Percentiles rank a stretch among this genome's conserved stretches.
These are phyloP conservation scores for Cladosporium sp. DNA, from an alignment of 2,329 filamentous ascomycete species.

Conservation along the genomic window DNA sequence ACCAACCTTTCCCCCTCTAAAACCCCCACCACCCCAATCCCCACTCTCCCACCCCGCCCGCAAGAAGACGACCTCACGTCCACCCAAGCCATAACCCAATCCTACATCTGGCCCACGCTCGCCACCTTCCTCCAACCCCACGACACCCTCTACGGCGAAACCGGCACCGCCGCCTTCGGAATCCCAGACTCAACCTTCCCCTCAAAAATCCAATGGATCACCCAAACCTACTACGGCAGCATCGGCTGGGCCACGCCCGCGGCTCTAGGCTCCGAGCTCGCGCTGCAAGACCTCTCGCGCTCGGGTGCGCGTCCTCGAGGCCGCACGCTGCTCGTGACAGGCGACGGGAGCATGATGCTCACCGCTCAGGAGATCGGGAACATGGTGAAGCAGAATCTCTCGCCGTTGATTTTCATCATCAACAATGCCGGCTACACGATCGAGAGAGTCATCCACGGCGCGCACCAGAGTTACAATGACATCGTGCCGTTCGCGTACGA, in stretches of 20 bases:
- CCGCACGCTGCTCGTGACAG: conserved; percentile 60
- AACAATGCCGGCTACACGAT: conserved; percentile 47
- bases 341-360: conserved; percentile 61
- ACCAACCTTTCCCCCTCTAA: conserved; percentile 18
- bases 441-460: conserved; percentile 44
- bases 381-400: conserved; percentile 46
- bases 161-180: conserved; percentile 38
- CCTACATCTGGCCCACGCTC: conserved; percentile 37
- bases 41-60: conserved; percentile 27
- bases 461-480: conserved; percentile 50
- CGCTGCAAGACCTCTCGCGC: conserved; percentile 44
- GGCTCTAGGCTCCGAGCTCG: conserved; percentile 41
- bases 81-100: conserved; percentile 37
- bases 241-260: conserved; percentile 42
- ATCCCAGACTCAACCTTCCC: conserved; percentile 29
- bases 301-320: conserved; percentile 34
- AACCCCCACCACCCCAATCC: conserved; percentile 24
- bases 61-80: conserved; percentile 30
- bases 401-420: conserved; percentile 38
- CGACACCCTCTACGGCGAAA: conserved; percentile 40
- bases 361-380: conserved; percentile 62
- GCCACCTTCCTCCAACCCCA: conserved; percentile 32
- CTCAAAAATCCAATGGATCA: conserved; percentile 25
- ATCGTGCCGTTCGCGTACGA: conserved; percentile 36
- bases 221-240: conserved; percentile 41